Conservation (phyloP, 2,329 filamentous ascomycete genomes). For the Hypoxylon sp. region DNA sequence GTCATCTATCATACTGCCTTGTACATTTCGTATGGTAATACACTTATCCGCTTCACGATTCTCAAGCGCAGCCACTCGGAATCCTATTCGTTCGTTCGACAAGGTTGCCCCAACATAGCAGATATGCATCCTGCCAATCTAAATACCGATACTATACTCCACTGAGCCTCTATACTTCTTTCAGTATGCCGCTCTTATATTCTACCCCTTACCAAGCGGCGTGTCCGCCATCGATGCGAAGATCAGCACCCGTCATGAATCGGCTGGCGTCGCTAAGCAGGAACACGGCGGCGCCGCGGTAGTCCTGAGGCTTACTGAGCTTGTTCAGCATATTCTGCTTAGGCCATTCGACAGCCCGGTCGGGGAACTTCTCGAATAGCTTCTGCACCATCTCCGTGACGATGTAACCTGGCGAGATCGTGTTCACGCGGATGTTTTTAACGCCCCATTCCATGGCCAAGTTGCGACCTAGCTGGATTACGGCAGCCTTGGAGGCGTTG, state of each 20-base stretch:
- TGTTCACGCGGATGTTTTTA: slow-evolving; percentile 83
- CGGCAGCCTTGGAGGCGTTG: slow-evolving; percentile 81
- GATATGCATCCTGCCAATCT: slow-evolving; percentile 21
- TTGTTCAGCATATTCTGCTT: slow-evolving; percentile 86
- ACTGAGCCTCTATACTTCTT: slow-evolving; percentile 20
- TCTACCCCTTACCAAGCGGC: slow-evolving; percentile 63
- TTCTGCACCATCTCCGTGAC: slow-evolving; percentile 86
- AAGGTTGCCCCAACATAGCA: slow-evolving; percentile 20
- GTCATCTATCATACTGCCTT: slow-evolving; percentile 34
- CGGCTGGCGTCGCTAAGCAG: slow-evolving; percentile 75
- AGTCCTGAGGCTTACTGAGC: slow-evolving; percentile 76
- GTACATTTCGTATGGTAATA: slow-evolving; percentile 14
- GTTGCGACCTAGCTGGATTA: slow-evolving; percentile 78
- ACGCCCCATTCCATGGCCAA: slow-evolving; percentile 80
- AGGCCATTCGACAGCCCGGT: slow-evolving; percentile 77
- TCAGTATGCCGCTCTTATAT: not conserved
- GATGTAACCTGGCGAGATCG: slow-evolving; percentile 84
- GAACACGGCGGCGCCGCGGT: slow-evolving; percentile 77
- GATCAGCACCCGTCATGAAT: slow-evolving; percentile 77
- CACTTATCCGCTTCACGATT: slow-evolving; percentile 14
- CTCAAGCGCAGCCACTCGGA: slow-evolving; percentile 9
- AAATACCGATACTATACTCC: slow-evolving; percentile 4
- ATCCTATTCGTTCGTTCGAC: not conserved
- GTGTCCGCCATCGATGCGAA: slow-evolving; percentile 80
- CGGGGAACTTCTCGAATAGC: slow-evolving; percentile 81